These are phyloP conservation scores for Xylariaceae sp. DNA, from an alignment of 2,329 filamentous ascomycete genomes.

Conservation along the genomic window DNA sequence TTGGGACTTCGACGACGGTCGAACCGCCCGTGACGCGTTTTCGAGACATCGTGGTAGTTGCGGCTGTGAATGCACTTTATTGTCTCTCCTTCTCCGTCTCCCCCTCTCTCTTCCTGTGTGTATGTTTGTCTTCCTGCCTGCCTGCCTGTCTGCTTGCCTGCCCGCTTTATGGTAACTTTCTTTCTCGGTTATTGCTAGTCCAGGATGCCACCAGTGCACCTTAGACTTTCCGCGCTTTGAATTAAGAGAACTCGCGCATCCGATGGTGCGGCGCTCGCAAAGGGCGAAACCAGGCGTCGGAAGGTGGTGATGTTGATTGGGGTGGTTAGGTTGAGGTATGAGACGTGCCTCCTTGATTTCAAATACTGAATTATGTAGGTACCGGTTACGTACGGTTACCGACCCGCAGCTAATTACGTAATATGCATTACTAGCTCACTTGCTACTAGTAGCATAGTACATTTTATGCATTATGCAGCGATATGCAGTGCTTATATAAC, in stretches of 20 bases:
- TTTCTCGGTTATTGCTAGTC: not conserved
- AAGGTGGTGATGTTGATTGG: not conserved
- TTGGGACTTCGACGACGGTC: slow-evolving; percentile 15
- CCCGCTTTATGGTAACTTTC: not conserved
- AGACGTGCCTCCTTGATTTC: not conserved
- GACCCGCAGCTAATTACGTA: not conserved
- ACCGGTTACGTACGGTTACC: not conserved
- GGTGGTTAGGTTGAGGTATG: not conserved
- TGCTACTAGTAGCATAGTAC: no score
- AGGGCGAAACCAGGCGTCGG: not conserved
- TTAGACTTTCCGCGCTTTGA: not conserved
- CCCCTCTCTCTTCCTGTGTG: not conserved
- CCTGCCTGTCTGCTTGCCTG: not conserved
- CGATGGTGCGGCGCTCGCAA: not conserved
- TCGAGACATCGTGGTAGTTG: slow-evolving; percentile 36
- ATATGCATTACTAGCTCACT: no score
- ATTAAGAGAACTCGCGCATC: slow-evolving; percentile 13
- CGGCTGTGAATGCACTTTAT: not conserved
- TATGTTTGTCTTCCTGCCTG: not conserved
- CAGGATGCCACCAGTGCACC: not conserved
- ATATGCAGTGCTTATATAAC: no score
- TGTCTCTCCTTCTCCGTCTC: not conserved
- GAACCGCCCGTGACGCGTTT: slow-evolving; percentile 28
- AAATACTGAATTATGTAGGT: not conserved
- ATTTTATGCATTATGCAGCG: no score